Evolutionary conservation across 495 filamentous ascomycete genomes (phyloP).

Genomic region (Lasiosphaeria miniovina): DNA sequence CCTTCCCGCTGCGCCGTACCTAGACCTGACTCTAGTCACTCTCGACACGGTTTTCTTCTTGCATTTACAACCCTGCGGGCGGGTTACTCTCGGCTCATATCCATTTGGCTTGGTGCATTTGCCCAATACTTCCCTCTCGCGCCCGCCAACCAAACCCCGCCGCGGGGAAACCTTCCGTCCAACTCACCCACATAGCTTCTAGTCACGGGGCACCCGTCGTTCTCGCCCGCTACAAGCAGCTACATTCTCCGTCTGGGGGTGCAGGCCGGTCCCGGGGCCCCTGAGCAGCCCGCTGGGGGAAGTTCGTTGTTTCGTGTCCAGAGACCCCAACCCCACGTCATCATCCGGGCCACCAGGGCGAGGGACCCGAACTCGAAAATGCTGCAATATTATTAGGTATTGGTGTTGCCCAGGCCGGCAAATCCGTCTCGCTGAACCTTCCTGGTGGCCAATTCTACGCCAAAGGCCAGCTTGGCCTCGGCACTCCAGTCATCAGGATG

Average conservation of each 20-base stretch:
- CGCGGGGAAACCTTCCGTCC: constrained; percentile 28
- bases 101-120: constrained; percentile 5
- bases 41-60: constrained; percentile 3
- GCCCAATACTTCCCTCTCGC: background rate
- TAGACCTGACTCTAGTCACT: constrained; percentile 4
- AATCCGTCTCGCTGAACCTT: constrained; percentile 70
- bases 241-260: background rate
- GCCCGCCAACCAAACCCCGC: constrained; percentile 11
- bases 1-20: constrained; percentile 14
- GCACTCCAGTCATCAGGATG: constrained; percentile 51
- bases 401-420: constrained; percentile 39
- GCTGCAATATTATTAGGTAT: constrained; percentile 13
- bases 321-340: constrained; percentile 2
- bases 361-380: constrained; percentile 13
- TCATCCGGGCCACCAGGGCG: background rate
- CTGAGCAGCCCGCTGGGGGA: background rate
- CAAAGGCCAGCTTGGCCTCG: constrained; percentile 53
- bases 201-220: background rate
- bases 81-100: constrained; percentile 20
- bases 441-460: constrained; percentile 62
- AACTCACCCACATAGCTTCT: background rate
- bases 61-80: constrained; percentile 14
- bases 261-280: background rate
- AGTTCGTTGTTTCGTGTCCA: constrained; percentile 1
- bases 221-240: background rate